Evolutionary conservation across 1,139 yeast species (phyloP), one percentile per base, ranked within the genome.

Genomic region (Tardiomyces blankii): DNA sequence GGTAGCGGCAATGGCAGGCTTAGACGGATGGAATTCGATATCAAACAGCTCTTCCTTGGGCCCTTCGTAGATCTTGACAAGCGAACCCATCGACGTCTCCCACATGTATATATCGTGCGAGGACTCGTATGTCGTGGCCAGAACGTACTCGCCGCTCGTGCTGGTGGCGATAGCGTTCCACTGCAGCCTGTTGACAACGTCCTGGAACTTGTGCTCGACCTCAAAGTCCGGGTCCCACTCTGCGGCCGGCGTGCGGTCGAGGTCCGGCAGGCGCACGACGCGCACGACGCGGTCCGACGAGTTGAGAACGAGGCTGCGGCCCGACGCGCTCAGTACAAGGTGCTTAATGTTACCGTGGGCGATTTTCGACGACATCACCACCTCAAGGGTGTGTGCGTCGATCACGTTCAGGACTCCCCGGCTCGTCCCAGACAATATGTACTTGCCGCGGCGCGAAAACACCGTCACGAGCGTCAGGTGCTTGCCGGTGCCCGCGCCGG

Each of bases 101-200:
- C 97, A 89, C 50, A 91, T 76, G 62, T 88, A 89, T 42, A 91
- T 72, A 56, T 87, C 96, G 58, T 88, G 96, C 2, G 87, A 80
- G 13, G 86, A 78, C 18, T 95, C 96, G 60, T 78, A 83, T 0
- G 96, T 85, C 1, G 95, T 81, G 0, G 96, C 97, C 43, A 87
- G 80, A 13, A 89, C 66, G 61, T 84, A 89, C 51, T 89, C 97
- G 0, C 85, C 91, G n/a, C 71, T 65, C 51, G 82, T 80, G 52
- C 82, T 79, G 64, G 86, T 82, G 12, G 80, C 70, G 1, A 86
- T 80, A 1, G 88, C 72, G 61, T 88, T 88, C 96, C 96, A 89
- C 60, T 87, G 95, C 42, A 87, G 68, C 51, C 84, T 68, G 63
- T 88, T 89, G 41, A 89, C 95, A 46, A 86, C 88, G 62, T 89